These are phyloP conservation scores for Nakazawaea pomicola DNA, from an alignment of 805 yeast species.

Conservation along the genomic window DNA sequence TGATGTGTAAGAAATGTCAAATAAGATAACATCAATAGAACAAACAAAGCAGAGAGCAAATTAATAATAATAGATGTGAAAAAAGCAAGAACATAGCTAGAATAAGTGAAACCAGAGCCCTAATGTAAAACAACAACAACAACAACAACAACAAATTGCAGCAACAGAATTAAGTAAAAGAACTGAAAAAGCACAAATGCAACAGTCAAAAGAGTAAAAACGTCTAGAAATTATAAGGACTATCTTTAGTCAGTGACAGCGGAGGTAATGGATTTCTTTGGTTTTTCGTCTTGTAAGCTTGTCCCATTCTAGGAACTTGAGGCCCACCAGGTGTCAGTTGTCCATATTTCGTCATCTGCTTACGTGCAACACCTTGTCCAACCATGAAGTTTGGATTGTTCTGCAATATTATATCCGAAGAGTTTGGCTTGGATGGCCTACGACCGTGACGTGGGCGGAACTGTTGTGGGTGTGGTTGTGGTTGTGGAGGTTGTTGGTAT, in stretches of 20 bases:
- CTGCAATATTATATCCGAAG: constrained; percentile 38
- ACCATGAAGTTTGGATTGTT: constrained; percentile 45
- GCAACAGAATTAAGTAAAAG: no score
- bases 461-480: constrained; percentile 19
- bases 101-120: no score
- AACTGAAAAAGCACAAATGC: no score
- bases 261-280: constrained; percentile 30
- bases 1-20: no score
- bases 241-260: constrained; percentile 34
- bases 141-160: no score
- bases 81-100: no score
- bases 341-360: constrained; percentile 21
- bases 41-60: no score
- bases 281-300: constrained; percentile 20
- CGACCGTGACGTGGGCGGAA: constrained; percentile 15
- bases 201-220: no score
- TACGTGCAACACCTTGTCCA: constrained; percentile 14
- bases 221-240: constrained; percentile 41
- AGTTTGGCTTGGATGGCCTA: constrained; percentile 18
- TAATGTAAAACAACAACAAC: no score
- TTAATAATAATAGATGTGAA: no score
- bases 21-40: no score
- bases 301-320: constrained; percentile 15
- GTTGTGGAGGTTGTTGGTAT: constrained; percentile 15
- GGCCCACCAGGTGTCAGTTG: constrained; percentile 10